phyloP scores from a whole-genome alignment of 768 basidiomycete species.

The Phaffia tasmanica region DNA sequence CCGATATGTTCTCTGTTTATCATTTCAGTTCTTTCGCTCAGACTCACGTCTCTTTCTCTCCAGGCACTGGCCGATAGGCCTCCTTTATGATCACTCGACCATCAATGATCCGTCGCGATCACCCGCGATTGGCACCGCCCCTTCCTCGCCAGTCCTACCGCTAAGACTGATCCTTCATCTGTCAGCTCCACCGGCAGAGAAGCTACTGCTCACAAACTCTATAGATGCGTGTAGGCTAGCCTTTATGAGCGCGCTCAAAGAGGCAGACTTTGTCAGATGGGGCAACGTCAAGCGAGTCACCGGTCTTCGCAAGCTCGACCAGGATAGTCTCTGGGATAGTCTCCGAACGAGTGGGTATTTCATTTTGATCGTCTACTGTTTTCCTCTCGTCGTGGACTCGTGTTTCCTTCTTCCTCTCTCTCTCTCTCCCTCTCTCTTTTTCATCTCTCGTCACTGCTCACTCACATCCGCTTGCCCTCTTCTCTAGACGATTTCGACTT shows the following conservation, averaged over 20 bases:
- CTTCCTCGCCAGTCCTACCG: slow-evolving; percentile 13
- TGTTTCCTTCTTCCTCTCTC: no score
- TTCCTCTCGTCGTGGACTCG: background rate
- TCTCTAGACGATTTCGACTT: slow-evolving; percentile 83
- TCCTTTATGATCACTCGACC: slow-evolving; percentile 59
- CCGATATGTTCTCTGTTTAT: background rate
- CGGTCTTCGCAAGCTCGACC: slow-evolving; percentile 73
- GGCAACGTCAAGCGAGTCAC: slow-evolving; percentile 92
- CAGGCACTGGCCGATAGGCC: slow-evolving; percentile 97
- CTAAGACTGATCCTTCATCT: slow-evolving; percentile 17
- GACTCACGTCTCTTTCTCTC: background rate
- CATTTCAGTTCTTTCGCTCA: background rate
- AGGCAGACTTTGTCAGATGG: slow-evolving; percentile 95
- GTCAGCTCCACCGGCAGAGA: slow-evolving; percentile 66
- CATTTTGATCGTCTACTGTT: background rate
- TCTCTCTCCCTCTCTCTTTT: no score
- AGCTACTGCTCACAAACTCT: slow-evolving; percentile 65
- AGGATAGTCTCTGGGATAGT: slow-evolving; percentile 95
- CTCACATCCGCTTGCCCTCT: slow-evolving; percentile 4
- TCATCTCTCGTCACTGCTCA: no score
- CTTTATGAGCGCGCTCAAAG: slow-evolving; percentile 91
- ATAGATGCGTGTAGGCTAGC: slow-evolving; percentile 81
- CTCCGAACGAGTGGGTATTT: slow-evolving; percentile 75
- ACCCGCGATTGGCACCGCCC: no score
- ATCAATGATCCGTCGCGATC: slow-evolving; percentile 46